Percentiles rank a stretch among this genome's conserved stretches.
phyloP scores from a whole-genome alignment of 148 eudicot genomes.

The Persicaria tinctoria region DNA sequence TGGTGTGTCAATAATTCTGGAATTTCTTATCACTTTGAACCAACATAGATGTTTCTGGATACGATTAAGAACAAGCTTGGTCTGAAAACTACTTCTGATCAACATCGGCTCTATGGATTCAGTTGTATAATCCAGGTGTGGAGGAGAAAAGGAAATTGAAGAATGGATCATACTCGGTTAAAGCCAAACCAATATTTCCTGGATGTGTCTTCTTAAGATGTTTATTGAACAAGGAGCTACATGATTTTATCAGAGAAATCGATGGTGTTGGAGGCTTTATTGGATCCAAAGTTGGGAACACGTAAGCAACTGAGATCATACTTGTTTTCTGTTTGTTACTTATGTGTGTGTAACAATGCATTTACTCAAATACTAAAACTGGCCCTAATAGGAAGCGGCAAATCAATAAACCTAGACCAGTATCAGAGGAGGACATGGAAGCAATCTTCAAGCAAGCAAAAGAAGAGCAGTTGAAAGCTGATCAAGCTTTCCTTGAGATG shows the following conservation, averaged over 20 bases:
- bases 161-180: slow-evolving; percentile 62
- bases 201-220: slow-evolving; percentile 75
- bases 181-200: slow-evolving; percentile 71
- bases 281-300: slow-evolving; percentile 83
- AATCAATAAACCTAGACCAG: slow-evolving; percentile 85
- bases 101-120: slow-evolving; percentile 18
- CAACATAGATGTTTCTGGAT: not conserved
- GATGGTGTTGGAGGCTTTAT: slow-evolving; percentile 63
- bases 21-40: not conserved
- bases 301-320: slow-evolving; percentile 39
- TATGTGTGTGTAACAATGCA: not conserved
- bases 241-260: slow-evolving; percentile 69
- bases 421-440: slow-evolving; percentile 57
- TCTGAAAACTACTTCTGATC: slow-evolving; percentile 10
- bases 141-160: slow-evolving; percentile 70
- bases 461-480: slow-evolving; percentile 82
- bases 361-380: not conserved
- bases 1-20: not conserved
- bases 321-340: slow-evolving; percentile 7
- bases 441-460: slow-evolving; percentile 62
- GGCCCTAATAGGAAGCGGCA: slow-evolving; percentile 42
- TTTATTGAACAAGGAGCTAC: slow-evolving; percentile 77
- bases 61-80: not conserved
- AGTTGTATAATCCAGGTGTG: slow-evolving; percentile 73
- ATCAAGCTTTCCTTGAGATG: slow-evolving; percentile 60